Conservation (phyloP, 257 asterid genomes). For the Linaria vulgaris region DNA sequence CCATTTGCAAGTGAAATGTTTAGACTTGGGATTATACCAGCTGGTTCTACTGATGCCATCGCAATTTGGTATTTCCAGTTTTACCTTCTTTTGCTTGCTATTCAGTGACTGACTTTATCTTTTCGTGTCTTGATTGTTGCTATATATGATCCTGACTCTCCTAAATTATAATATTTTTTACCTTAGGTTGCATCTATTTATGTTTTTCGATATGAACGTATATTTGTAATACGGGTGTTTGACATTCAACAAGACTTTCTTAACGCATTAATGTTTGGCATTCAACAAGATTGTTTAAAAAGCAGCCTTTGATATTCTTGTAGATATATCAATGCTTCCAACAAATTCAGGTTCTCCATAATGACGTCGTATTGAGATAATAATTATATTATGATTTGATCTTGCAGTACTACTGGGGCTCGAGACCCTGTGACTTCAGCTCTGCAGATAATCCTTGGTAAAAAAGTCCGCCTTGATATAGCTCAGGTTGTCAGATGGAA, state of each 20-base stretch:
- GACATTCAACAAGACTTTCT: too few relatives aligned
- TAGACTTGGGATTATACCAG: constrained; percentile 94
- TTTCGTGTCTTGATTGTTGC: constrained; percentile 2
- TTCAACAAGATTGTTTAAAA: background rate
- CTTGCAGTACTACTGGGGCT: constrained; percentile 92
- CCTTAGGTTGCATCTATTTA: too few relatives aligned
- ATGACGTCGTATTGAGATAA: too few relatives aligned
- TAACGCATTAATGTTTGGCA: background rate
- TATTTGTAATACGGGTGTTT: too few relatives aligned
- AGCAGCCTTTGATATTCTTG: too few relatives aligned
- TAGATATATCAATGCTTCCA: too few relatives aligned
- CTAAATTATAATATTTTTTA: too few relatives aligned
- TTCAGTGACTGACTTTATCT: background rate
- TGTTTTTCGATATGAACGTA: too few relatives aligned
- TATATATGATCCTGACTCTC: background rate
- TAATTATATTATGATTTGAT: constrained; percentile 21
- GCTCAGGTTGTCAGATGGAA: constrained; percentile 97
- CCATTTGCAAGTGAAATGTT: constrained; percentile 67
- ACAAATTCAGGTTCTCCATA: too few relatives aligned
- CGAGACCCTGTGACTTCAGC: constrained; percentile 96
- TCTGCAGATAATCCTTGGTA: constrained; percentile 88
- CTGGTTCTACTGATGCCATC: constrained; percentile 98
- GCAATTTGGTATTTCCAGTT: constrained; percentile 68
- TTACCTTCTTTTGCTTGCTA: constrained; percentile 22
- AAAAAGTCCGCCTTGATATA: constrained; percentile 79